Evolutionary conservation across 805 yeast genomes (phyloP), one percentile per base, ranked within the genome.

Genomic region (Wickerhamiella bombiphila): DNA sequence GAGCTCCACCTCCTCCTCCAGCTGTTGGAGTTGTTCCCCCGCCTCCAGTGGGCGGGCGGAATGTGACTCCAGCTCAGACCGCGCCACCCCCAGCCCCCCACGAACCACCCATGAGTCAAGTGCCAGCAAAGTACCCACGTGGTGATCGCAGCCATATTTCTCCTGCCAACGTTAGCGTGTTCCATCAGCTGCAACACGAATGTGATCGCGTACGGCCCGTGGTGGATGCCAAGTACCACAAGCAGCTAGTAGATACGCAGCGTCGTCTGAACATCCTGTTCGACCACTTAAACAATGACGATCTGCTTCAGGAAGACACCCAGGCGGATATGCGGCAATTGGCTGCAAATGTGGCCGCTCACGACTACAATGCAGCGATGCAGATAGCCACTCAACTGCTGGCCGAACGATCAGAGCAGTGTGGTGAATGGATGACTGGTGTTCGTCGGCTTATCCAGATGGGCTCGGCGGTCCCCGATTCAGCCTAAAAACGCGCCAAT

Each of bases 371-470:
- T 3, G 61, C 61, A 13, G 96, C 97, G 1, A 58, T 66, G 37
- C 57, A 66, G 2, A 44, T 50, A 20, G 60, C 53, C 16, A 48
- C 71, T 24, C 71, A 73, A 36, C 68, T 91, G 42, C 70, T 79
- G 17, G 68, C 82, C 5, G 68, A 70, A 26, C 68, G 71, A 44
- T 68, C 76, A 18, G 72, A 69, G 18, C 93, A 86, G 57, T 72
- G 79, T 45, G 95, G 94, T 11, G 74, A 78, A 51, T 91, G 98
- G 98, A 72, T 80, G 63, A 72, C 80, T 22, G 98, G 98, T 49
- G 77, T 91, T 34, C 83, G 79, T 58, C 74, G 96, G 49, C 68
- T 91, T 44, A 74, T 88, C 43, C 78, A 77, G 44, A 81, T 91
- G 59, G 49, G 54, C n/a, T 36, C 45, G 24, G 61, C 55, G 7